Base-by-base conservation (phyloP, 2,329 filamentous ascomycete genomes). In the Talaromyces sp. region DNA sequence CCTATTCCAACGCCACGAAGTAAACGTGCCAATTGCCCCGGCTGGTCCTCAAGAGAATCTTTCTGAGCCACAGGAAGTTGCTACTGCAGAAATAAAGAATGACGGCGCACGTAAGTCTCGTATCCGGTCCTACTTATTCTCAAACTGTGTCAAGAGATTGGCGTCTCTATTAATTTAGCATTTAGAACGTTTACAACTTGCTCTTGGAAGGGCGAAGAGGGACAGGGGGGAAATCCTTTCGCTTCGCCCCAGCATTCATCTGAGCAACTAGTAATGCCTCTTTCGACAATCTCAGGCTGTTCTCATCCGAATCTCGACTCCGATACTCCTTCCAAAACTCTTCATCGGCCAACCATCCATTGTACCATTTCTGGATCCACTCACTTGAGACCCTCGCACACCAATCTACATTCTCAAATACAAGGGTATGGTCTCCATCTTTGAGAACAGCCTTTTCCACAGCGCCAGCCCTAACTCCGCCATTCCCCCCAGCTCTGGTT, bases 401-500 rank as follows among this genome's bases (percentile, higher is more conserved):
- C 43, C 43, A 46, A 4, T 20, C 17, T 3, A 36, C 14, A 30
- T 36, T 17, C 30, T 46, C 30, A 36, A 46, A 46, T 10, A 30
- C 35, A n/a, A 46, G 17, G 13, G 35, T 22, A n/a, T 46, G 43
- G 10, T 24, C 30, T 4, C 43, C 43, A 10, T 37, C 43, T 33
- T 17, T 4, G 4, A 46, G 30, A 19, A 46, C 30, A 14, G 30
- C 30, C 32, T 46, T 46, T 24, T 35, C 43, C 17, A 46, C 43
- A 10, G 33, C 33, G 14, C 43, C 43, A 35, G 32, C 43, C 8
- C 17, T 4, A n/a, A 24, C 43, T 17, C 43, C 43, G 17, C 43
- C 43, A 36, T 19, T 46, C 24, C 65, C 65, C 3, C 65, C 65
- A 2, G 52, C 24, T 2, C 58, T 62, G 0, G 55, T 60, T 1